Percentiles rank a stretch among this genome's conserved stretches.
Conservation (phyloP, 2,329 filamentous ascomycete genomes). For the Cadophora malorum region DNA sequence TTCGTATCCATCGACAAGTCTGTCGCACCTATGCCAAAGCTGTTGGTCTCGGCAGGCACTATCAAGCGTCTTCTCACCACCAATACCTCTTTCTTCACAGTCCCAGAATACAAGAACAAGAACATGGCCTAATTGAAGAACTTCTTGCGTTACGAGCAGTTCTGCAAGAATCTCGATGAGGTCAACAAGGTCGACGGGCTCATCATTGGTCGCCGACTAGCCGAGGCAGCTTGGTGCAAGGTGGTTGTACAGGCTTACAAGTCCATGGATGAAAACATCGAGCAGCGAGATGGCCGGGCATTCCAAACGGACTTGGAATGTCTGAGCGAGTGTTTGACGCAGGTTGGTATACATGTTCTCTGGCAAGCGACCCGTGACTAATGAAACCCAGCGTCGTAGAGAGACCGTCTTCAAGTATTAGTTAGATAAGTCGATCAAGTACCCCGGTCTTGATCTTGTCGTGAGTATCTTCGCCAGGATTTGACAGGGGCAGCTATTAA, state of each 20-base stretch:
- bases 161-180: slow-evolving; percentile 4
- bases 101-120: neutral
- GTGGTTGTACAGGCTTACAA: slow-evolving; percentile 6
- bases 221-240: slow-evolving; percentile 16
- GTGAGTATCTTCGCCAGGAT: neutral
- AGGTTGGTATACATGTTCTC: neutral
- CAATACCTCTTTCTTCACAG: neutral
- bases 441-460: slow-evolving; percentile 11
- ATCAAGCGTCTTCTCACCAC: slow-evolving; percentile 9
- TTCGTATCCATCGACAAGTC: neutral
- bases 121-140: slow-evolving; percentile 16
- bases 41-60: neutral
- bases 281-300: neutral
- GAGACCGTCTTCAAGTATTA: slow-evolving; percentile 2
- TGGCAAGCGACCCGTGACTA: neutral
- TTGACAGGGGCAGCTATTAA: neutral
- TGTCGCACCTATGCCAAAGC: neutral
- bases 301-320: slow-evolving; percentile 6
- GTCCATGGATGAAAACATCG: neutral
- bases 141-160: slow-evolving; percentile 2
- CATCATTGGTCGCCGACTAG: slow-evolving; percentile 8
- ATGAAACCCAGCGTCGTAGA: neutral
- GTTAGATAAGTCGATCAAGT: neutral
- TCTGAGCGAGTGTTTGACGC: slow-evolving; percentile 2
- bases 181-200: slow-evolving; percentile 2